phyloP scores from a whole-genome alignment of 495 filamentous ascomycete genomes.

The Penicillium angulare region DNA sequence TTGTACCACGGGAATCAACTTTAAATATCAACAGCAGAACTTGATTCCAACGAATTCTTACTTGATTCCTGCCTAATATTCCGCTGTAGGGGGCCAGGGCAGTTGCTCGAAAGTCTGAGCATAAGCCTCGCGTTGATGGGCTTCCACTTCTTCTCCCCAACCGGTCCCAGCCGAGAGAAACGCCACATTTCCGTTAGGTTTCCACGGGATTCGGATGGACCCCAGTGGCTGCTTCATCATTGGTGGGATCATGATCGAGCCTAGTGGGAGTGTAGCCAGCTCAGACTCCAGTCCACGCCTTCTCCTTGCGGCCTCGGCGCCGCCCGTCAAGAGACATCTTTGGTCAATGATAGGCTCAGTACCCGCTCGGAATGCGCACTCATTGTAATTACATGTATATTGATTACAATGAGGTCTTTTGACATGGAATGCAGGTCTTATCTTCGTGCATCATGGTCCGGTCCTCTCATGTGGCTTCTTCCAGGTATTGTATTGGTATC shows the following conservation, averaged over 20 bases:
- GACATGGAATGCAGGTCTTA: too few relatives aligned
- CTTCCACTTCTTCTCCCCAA: not conserved
- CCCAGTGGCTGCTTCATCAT: constrained; percentile 3
- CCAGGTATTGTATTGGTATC: constrained; percentile 3
- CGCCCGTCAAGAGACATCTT: constrained; percentile 6
- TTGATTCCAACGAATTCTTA: too few relatives aligned
- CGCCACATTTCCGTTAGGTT: not conserved
- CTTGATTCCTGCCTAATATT: too few relatives aligned
- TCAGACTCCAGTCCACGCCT: constrained; percentile 1
- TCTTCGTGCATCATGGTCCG: too few relatives aligned
- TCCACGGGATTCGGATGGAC: not conserved
- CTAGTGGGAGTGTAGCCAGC: constrained; percentile 35
- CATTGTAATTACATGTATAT: too few relatives aligned
- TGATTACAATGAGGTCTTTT: too few relatives aligned
- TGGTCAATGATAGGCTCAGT: constrained; percentile 3
- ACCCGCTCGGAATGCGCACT: not conserved
- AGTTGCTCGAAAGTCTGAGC: too few relatives aligned
- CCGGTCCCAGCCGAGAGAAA: not conserved
- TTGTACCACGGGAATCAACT: not conserved
- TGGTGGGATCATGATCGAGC: constrained; percentile 26
- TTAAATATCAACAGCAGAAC: too few relatives aligned
- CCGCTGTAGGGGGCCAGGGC: too few relatives aligned
- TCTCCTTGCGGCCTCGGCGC: constrained; percentile 10
- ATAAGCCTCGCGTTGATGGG: not conserved
- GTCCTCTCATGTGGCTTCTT: too few relatives aligned